Percentiles rank a stretch among this genome's conserved stretches.
Evolutionary conservation across 1,284 basidiomycete genomes (phyloP).

Genomic region (Ustilago cynodontis): DNA sequence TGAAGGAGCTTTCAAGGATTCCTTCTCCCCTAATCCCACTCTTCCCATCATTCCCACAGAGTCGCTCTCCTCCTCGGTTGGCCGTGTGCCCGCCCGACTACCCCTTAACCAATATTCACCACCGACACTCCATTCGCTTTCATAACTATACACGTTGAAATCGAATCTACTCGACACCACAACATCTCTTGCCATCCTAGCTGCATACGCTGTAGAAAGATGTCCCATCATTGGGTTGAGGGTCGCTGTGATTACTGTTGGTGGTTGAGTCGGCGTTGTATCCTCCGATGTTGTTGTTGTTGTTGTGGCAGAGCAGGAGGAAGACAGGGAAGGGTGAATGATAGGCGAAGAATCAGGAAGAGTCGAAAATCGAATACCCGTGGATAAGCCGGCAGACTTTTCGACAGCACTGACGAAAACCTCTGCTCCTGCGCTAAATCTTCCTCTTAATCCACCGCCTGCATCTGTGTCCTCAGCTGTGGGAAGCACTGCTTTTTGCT

Average conservation of each 20-base stretch:
- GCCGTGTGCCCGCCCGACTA: not conserved
- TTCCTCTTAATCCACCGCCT: slow-evolving; percentile 83
- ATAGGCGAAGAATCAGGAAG: slow-evolving; percentile 75
- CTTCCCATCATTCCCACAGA: not conserved
- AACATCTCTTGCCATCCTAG: slow-evolving; percentile 86
- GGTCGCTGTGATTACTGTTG: slow-evolving; percentile 91
- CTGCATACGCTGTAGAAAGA: slow-evolving; percentile 89
- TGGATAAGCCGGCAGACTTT: slow-evolving; percentile 92
- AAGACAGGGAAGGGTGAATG: slow-evolving; percentile 6
- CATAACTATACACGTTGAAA: slow-evolving; percentile 96
- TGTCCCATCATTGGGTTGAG: slow-evolving; percentile 98
- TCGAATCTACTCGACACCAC: slow-evolving; percentile 90
- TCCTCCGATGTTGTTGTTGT: not conserved
- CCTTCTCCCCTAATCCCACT: not conserved
- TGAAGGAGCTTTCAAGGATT: not conserved
- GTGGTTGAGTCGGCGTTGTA: slow-evolving; percentile 74
- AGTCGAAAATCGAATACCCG: slow-evolving; percentile 91
- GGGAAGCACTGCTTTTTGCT: no score
- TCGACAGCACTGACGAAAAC: slow-evolving; percentile 93
- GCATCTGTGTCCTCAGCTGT: slow-evolving; percentile 39
- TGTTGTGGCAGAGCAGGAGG: no score
- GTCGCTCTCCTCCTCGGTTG: not conserved
- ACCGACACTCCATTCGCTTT: slow-evolving; percentile 90
- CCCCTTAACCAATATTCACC: slow-evolving; percentile 62
- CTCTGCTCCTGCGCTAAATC: slow-evolving; percentile 92